Evolutionary conservation across 371 early-diverging fungal species (phyloP).

Genomic region (Haplosporangium sp.): DNA sequence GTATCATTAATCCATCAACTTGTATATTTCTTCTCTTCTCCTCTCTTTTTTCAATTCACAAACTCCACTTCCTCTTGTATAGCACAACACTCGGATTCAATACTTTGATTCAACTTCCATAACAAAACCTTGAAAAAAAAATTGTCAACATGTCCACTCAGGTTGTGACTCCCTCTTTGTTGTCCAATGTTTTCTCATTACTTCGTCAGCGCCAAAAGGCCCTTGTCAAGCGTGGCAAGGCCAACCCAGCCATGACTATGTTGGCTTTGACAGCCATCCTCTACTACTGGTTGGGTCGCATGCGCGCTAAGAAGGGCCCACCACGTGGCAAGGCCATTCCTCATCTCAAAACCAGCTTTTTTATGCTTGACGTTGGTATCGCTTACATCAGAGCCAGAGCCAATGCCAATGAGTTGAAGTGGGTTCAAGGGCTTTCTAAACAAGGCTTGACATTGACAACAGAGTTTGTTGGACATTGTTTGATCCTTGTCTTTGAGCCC

Average conservation of each 20-base stretch:
- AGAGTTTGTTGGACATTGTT: slow-evolving; percentile 41
- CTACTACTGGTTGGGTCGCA: slow-evolving; percentile 54
- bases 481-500: slow-evolving; percentile 52
- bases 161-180: slow-evolving; percentile 35
- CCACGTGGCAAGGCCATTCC: slow-evolving; percentile 49
- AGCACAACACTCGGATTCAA: neutral
- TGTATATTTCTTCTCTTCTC: slow-evolving; percentile 1
- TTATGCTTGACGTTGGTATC: slow-evolving; percentile 45
- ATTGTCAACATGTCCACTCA: neutral
- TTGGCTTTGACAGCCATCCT: slow-evolving; percentile 49
- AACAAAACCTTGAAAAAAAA: too few species aligned
- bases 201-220: slow-evolving; percentile 50
- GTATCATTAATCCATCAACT: neutral
- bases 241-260: slow-evolving; percentile 55
- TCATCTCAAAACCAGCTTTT: slow-evolving; percentile 27
- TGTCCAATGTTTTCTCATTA: slow-evolving; percentile 40
- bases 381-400: slow-evolving; percentile 32
- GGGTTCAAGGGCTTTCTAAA: slow-evolving; percentile 45
- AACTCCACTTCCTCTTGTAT: neutral
- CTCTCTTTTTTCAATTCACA: neutral
- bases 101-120: too few species aligned
- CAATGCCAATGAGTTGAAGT: slow-evolving; percentile 44
- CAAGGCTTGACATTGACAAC: slow-evolving; percentile 50
- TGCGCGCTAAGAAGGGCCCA: slow-evolving; percentile 46
- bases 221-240: slow-evolving; percentile 49